Evolutionary conservation across 768 basidiomycete species (phyloP).

Genomic region (Termitomyces titanicus): DNA sequence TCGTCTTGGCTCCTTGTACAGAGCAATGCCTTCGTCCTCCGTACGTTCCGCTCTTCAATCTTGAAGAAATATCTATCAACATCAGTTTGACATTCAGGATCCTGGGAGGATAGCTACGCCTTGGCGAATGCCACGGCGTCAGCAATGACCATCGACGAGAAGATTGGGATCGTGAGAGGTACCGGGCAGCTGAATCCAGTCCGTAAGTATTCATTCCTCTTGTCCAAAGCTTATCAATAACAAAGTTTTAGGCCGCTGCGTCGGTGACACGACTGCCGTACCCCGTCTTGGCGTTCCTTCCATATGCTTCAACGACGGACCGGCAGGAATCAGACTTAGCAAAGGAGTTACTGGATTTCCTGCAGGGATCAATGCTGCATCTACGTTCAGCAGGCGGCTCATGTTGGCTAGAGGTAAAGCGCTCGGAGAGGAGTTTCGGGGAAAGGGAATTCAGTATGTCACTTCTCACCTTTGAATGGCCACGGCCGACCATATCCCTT

Average conservation of each 20-base stretch:
- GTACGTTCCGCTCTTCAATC: background rate
- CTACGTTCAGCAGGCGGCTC: slow-evolving; percentile 54
- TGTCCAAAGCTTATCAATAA: background rate
- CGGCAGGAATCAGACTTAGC: slow-evolving; percentile 39
- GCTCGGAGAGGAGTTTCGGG: slow-evolving; percentile 62
- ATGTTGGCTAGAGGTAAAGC: slow-evolving; percentile 61
- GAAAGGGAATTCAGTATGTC: slow-evolving; percentile 54
- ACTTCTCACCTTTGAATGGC: no score
- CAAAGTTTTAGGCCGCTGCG: slow-evolving; percentile 35
- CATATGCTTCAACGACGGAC: slow-evolving; percentile 46
- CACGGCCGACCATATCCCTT: background rate
- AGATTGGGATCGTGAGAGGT: slow-evolving; percentile 40
- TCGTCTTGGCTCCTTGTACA: background rate
- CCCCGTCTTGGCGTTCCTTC: slow-evolving; percentile 39
- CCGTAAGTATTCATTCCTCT: slow-evolving; percentile 19
- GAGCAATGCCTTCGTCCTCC: slow-evolving; percentile 1
- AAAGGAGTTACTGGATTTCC: slow-evolving; percentile 51
- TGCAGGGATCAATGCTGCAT: slow-evolving; percentile 50
- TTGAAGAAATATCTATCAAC: background rate
- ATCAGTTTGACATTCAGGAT: slow-evolving; percentile 24
- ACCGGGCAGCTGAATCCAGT: slow-evolving; percentile 39
- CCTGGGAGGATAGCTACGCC: slow-evolving; percentile 41
- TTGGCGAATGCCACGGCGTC: slow-evolving; percentile 32
- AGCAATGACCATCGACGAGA: slow-evolving; percentile 43
- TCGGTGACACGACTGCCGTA: slow-evolving; percentile 41